A percentile compares a stretch with the other conserved stretches of the same genome.
Evolutionary conservation across 2,329 filamentous ascomycete genomes (phyloP).

Genomic region (Sphaceloma murrayae): DNA sequence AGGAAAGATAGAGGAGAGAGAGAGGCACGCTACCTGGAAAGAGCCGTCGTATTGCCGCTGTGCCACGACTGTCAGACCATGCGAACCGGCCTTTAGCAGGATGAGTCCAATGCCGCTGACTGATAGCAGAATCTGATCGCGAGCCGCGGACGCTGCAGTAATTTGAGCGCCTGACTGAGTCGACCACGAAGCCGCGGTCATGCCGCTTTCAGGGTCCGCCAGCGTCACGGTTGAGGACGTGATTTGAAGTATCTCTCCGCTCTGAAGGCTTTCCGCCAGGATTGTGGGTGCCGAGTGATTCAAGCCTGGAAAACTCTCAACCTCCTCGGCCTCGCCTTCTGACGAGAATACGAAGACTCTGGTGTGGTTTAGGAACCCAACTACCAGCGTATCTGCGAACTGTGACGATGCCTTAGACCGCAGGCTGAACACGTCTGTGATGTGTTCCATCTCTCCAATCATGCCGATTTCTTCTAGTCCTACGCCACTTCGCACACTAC

Average conservation of each 20-base stretch:
- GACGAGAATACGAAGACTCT: slow-evolving; percentile 67
- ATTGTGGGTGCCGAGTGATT: slow-evolving; percentile 62
- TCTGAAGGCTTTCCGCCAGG: slow-evolving; percentile 54
- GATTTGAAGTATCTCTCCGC: slow-evolving; percentile 61
- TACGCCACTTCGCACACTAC: slow-evolving; percentile 88
- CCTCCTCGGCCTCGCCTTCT: slow-evolving; percentile 74
- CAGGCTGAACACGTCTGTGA: slow-evolving; percentile 39
- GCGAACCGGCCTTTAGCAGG: slow-evolving; percentile 52
- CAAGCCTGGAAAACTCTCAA: slow-evolving; percentile 65
- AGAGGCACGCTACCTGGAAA: slow-evolving; percentile 78
- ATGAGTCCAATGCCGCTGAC: slow-evolving; percentile 64
- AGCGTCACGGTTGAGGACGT: slow-evolving; percentile 56
- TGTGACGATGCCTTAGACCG: slow-evolving; percentile 49
- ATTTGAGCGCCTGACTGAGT: slow-evolving; percentile 47
- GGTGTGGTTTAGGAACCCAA: slow-evolving; percentile 76
- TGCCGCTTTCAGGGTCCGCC: slow-evolving; percentile 47
- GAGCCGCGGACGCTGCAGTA: slow-evolving; percentile 68
- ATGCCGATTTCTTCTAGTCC: slow-evolving; percentile 80
- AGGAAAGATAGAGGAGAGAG: slow-evolving; percentile 55
- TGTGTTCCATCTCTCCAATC: slow-evolving; percentile 58
- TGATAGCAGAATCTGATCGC: slow-evolving; percentile 60
- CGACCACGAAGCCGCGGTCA: slow-evolving; percentile 51
- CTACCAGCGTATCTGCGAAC: slow-evolving; percentile 60
- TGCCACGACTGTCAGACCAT: slow-evolving; percentile 48
- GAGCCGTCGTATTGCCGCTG: slow-evolving; percentile 53